Conservation (phyloP, 805 yeast genomes). For the Starmerella bombi region DNA sequence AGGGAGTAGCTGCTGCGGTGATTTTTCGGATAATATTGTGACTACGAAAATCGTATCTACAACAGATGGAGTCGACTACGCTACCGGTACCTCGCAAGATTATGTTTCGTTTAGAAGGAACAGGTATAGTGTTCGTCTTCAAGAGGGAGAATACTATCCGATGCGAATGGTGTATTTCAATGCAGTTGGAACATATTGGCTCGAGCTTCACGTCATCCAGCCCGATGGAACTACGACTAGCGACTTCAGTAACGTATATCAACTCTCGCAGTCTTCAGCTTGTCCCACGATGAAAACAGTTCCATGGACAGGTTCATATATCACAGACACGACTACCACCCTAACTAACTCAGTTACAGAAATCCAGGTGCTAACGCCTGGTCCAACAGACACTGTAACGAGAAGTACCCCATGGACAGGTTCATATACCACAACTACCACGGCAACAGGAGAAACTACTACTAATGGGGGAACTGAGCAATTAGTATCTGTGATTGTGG, state of each 20-base stretch:
- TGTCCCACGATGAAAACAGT: constrained; percentile 4
- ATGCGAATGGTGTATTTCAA: constrained; percentile 7
- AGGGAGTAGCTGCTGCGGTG: constrained; percentile 6
- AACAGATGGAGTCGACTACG: background rate
- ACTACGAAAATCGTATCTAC: background rate
- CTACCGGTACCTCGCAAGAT: too few species aligned
- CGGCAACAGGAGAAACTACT: background rate
- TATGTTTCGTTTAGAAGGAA: background rate
- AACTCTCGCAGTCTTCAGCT: background rate
- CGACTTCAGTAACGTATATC: constrained; percentile 1
- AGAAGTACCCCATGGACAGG: background rate
- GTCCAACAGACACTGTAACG: background rate
- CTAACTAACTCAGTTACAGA: background rate
- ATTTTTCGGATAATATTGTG: background rate
- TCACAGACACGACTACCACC: constrained; percentile 3
- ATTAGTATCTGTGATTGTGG: background rate
- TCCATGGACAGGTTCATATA: constrained; percentile 3
- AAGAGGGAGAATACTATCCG: constrained; percentile 4
- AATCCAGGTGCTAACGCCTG: background rate
- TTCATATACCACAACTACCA: background rate
- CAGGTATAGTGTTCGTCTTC: background rate
- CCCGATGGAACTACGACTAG: constrained; percentile 2
- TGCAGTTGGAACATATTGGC: background rate
- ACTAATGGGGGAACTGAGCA: background rate
- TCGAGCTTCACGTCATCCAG: background rate